A percentile compares a stretch with the other conserved stretches of the same genome.
These are phyloP conservation scores for Coelastrella sp. DNA, from an alignment of 139 green algal species.

Conservation along the genomic window DNA sequence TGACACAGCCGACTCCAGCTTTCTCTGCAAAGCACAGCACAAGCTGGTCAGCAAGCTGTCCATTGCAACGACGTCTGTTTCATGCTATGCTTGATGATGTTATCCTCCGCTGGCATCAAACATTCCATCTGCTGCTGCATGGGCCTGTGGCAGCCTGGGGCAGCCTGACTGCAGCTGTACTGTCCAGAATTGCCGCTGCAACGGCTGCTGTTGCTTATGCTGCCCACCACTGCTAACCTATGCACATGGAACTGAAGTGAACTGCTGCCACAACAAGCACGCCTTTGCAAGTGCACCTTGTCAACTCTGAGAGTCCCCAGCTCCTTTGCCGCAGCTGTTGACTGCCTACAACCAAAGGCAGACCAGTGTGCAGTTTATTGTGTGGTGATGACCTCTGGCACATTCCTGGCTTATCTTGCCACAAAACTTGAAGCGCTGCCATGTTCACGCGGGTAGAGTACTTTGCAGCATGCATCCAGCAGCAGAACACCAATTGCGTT, in stretches of 20 bases:
- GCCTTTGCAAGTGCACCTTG: background rate
- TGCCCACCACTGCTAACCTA: background rate
- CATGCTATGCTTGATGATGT: too few species aligned
- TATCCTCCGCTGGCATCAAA: background rate
- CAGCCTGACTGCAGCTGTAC: too few species aligned
- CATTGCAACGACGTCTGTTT: too few species aligned
- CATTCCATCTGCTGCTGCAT: background rate
- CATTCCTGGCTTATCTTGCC: too few species aligned
- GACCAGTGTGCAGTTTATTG: background rate
- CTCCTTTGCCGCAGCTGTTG: background rate
- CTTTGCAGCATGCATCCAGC: too few species aligned
- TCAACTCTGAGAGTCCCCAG: background rate
- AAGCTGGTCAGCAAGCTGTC: too few species aligned
- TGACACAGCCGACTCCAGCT: conserved; percentile 26
- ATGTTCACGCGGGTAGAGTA: too few species aligned
- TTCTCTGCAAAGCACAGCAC: conserved; percentile 28
- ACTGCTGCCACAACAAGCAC: too few species aligned
- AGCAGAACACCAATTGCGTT: background rate
- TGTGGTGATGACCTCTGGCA: too few species aligned
- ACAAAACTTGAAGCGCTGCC: too few species aligned
- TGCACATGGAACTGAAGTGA: background rate
- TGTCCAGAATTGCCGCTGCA: too few species aligned
- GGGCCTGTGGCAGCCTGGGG: background rate
- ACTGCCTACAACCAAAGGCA: background rate
- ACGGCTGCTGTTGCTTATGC: too few species aligned